Evolutionary conservation across 352 stramenopile species (phyloP).

Genomic region (Globisporangium cederbergense): DNA sequence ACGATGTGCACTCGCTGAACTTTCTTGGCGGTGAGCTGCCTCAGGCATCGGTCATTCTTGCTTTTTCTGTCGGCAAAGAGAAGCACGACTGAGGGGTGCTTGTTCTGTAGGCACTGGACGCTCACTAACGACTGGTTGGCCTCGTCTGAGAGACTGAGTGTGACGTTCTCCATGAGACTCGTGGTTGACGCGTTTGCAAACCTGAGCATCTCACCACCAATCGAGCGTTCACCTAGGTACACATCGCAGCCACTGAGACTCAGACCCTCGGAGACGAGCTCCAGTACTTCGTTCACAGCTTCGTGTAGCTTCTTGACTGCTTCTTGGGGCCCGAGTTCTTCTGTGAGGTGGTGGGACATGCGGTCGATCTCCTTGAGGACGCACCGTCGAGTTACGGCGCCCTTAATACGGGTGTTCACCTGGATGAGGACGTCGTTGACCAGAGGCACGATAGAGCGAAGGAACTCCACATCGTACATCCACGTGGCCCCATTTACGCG

Average conservation of each 20-base stretch:
- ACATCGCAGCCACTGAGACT: conserved; percentile 32
- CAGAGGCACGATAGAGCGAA: conserved; percentile 34
- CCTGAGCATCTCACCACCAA: conserved; percentile 18
- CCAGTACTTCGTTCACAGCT: conserved; percentile 25
- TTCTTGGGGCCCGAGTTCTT: neutral
- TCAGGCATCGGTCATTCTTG: conserved; percentile 24
- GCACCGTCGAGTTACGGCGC: conserved; percentile 36
- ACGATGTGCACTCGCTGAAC: conserved; percentile 34
- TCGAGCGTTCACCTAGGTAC: conserved; percentile 44
- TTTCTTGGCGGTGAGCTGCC: conserved; percentile 26
- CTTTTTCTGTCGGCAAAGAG: conserved; percentile 18
- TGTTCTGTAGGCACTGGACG: conserved; percentile 42
- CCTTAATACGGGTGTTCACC: conserved; percentile 46
- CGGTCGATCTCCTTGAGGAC: conserved; percentile 24
- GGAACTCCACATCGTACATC: conserved; percentile 58
- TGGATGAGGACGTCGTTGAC: conserved; percentile 41
- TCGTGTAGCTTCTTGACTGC: conserved; percentile 23
- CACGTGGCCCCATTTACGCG: conserved; percentile 45
- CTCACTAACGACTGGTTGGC: conserved; percentile 31
- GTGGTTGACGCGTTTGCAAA: conserved; percentile 27
- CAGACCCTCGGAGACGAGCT: conserved; percentile 27
- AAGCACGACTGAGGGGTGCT: conserved; percentile 29
- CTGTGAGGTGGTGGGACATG: conserved; percentile 12
- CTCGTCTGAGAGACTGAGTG: conserved; percentile 25
- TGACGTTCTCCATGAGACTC: conserved; percentile 48